A percentile compares a stretch with the other conserved stretches of the same genome.
Evolutionary conservation across 352 stramenopile species (phyloP).

Genomic region (Pythium rishiriense): DNA sequence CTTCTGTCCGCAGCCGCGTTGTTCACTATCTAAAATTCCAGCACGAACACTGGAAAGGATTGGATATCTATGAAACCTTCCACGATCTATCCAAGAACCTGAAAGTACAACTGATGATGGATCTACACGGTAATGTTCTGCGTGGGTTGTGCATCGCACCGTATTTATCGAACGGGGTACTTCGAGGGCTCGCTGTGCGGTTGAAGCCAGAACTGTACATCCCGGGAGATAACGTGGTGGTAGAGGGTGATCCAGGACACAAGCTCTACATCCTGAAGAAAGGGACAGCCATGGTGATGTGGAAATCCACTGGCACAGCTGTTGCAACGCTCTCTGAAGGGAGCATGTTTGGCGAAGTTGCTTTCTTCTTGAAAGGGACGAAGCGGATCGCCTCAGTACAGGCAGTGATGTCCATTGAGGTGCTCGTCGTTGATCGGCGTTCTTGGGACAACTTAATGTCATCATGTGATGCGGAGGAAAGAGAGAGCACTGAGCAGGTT

Average conservation of each 20-base stretch:
- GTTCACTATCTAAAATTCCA: conserved; percentile 74
- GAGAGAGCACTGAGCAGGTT: conserved; percentile 35
- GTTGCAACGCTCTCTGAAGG: conserved; percentile 58
- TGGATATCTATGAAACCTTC: conserved; percentile 72
- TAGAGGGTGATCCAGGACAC: conserved; percentile 63
- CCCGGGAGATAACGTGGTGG: conserved; percentile 64
- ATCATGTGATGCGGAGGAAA: conserved; percentile 44
- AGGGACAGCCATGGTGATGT: conserved; percentile 62
- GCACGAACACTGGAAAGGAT: conserved; percentile 63
- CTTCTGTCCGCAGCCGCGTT: conserved; percentile 55
- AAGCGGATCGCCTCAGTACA: conserved; percentile 68
- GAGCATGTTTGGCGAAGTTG: conserved; percentile 72
- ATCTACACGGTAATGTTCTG: conserved; percentile 61
- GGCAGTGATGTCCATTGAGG: conserved; percentile 57
- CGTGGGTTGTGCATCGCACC: conserved; percentile 54
- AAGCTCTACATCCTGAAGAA: conserved; percentile 77
- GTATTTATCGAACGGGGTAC: conserved; percentile 51
- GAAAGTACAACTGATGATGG: conserved; percentile 67
- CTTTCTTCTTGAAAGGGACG: conserved; percentile 66
- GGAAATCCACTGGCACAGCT: conserved; percentile 62
- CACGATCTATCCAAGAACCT: conserved; percentile 74
- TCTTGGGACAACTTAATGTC: conserved; percentile 53
- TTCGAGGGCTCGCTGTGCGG: conserved; percentile 56
- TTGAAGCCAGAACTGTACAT: conserved; percentile 76
- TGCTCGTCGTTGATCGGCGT: conserved; percentile 53